Evolutionary conservation across 176 grass and related monocot species (phyloP).

Genomic region (Metroxylon sagu): DNA sequence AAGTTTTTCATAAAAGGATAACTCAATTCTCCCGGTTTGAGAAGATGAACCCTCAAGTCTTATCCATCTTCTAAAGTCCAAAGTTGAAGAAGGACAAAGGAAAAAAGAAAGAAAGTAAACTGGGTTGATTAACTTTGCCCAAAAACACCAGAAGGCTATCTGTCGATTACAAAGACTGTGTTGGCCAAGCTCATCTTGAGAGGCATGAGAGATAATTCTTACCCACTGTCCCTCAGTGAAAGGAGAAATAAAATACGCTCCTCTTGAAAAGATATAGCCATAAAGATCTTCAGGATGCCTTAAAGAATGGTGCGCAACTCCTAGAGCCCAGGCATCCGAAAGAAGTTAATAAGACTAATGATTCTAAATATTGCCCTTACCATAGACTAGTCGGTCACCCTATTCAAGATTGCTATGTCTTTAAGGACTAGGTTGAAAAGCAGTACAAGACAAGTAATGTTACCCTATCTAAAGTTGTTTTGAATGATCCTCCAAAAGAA

Average conservation of each 20-base stretch:
- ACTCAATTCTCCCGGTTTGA: no score
- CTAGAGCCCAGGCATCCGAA: not conserved
- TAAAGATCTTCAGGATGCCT: not conserved
- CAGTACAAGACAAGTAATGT: no score
- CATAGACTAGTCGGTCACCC: not conserved
- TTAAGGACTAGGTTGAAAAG: no score
- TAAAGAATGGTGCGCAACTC: not conserved
- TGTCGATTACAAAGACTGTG: not conserved
- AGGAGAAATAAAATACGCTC: not conserved
- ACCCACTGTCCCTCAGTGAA: not conserved
- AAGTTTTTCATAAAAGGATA: no score
- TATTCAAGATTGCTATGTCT: not conserved
- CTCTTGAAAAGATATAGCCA: not conserved
- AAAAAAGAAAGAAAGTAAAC: not conserved
- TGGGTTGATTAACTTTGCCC: not conserved
- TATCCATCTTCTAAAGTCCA: no score
- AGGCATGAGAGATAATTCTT: not conserved
- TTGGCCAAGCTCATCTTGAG: not conserved
- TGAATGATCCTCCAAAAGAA: no score
- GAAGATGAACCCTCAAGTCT: no score
- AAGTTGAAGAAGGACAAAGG: no score
- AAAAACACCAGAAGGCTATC: not conserved
- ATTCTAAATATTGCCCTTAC: not conserved
- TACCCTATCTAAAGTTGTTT: no score
- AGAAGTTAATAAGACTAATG: not conserved